Base-by-base conservation (phyloP, 1,139 yeast genomes). In the Nakaseomyces sp. region DNA sequence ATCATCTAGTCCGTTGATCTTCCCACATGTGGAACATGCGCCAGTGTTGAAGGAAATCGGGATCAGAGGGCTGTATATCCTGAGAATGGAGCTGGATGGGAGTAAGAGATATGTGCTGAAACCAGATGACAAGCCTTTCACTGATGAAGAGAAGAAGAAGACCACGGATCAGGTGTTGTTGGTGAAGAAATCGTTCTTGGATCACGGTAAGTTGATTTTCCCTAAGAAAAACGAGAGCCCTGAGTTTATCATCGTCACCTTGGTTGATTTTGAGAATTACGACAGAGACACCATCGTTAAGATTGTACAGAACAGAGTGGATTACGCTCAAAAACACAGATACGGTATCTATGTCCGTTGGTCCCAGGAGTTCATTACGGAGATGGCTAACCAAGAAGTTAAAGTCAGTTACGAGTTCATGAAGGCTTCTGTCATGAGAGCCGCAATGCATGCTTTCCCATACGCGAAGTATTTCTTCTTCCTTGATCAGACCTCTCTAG, bases 401-500 rank as follows among this genome's bases (percentile, higher is more conserved):
- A 47, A 45, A 6, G 41, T 45, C 9, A 48, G 50, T 42, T 54
- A 55, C 42, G 61, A 60, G 17, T 54, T 43, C 37, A 48, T 55
- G 31, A 63, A 58, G 43, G 56, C 59, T 4, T 35, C 61, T 19
- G 47, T 58, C 35, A 59, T 83, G 59, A 72, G 93, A 51, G 89
- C 89, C 12, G 96, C 96, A 7, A 77, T 86, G 80, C 77, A 77
- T 62, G 89, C 94, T 0, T 85, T 86, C 67, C 96, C 96, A 1
- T 68, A 79, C 37, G 81, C 95, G 6, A 77, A 83, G 57, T 82
- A 86, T 72, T 81, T 86, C 55, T 83, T 95, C 88, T 88, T 79
- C 57, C 60, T 88, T 40, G 95, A 84, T 59, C 81, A 86, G 57
- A 80, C 80, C 54, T 76, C 86, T 0, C 62, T 84, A 44, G 76